Evolutionary conservation across 306 rosid species (phyloP).

Genomic region (Pachyrhizus erosus): DNA sequence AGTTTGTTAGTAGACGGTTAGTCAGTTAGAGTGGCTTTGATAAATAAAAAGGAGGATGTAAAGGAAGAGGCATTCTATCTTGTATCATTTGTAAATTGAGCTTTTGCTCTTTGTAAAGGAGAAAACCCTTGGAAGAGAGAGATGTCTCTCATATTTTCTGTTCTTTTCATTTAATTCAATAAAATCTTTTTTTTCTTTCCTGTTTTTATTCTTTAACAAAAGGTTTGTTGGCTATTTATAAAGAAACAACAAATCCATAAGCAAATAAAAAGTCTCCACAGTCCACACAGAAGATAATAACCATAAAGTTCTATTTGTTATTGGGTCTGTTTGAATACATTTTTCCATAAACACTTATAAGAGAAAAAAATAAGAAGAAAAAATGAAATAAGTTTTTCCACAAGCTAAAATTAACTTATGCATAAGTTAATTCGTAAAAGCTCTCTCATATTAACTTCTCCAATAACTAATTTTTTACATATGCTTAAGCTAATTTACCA

Average conservation of each 20-base stretch:
- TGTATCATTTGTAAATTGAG: not conserved
- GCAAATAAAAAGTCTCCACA: conserved; percentile 23
- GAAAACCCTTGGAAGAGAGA: not conserved
- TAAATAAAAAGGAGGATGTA: not conserved
- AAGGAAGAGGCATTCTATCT: not conserved
- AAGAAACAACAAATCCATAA: conserved; percentile 13
- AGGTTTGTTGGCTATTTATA: conserved; percentile 45
- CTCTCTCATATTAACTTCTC: too few species aligned
- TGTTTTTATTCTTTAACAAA: not conserved
- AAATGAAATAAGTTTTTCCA: too few species aligned
- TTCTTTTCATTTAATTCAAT: not conserved
- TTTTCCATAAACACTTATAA: too few species aligned
- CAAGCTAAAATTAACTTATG: too few species aligned
- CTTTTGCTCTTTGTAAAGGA: not conserved
- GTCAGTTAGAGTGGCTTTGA: not conserved
- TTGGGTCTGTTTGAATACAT: too few species aligned
- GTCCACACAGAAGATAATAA: conserved; percentile 1
- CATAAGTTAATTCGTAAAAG: too few species aligned
- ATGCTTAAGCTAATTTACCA: not conserved
- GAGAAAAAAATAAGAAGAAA: too few species aligned
- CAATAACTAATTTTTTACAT: too few species aligned
- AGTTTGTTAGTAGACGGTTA: not conserved
- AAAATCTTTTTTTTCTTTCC: not conserved
- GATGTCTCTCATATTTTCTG: not conserved
- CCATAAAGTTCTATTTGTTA: conserved; percentile 7